phyloP scores from a whole-genome alignment of 2,329 filamentous ascomycete genomes.

The Lecanicillium sp. region DNA sequence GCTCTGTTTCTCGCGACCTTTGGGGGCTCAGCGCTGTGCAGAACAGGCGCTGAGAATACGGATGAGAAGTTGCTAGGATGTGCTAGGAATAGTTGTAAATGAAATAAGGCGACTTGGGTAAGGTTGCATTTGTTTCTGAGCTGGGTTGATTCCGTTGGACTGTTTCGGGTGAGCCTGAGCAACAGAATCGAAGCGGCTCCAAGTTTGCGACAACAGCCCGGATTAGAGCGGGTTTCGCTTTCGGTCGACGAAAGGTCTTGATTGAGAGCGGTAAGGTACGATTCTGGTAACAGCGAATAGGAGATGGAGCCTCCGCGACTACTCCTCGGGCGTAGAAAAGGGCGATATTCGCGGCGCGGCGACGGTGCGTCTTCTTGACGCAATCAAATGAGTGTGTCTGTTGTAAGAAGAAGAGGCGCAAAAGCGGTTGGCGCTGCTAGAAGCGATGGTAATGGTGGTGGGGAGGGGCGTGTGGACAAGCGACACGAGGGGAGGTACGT shows the following conservation, averaged over 20 bases:
- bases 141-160: too few species aligned
- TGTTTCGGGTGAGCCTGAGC: too few species aligned
- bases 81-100: conserved; percentile 15
- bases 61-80: too few species aligned
- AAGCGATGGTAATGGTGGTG: conserved; percentile 12
- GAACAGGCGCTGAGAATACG: conserved; percentile 15
- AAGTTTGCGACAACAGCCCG: too few species aligned
- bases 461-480: conserved; percentile 5
- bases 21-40: conserved; percentile 8
- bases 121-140: too few species aligned
- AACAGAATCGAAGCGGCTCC: too few species aligned
- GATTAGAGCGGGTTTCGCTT: too few species aligned
- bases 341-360: background rate
- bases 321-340: too few species aligned
- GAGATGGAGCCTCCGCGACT: too few species aligned
- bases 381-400: conserved; percentile 11
- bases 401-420: conserved; percentile 9
- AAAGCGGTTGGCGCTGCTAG: conserved; percentile 7
- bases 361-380: conserved; percentile 6
- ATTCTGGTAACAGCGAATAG: too few species aligned
- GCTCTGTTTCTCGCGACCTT: conserved; percentile 19
- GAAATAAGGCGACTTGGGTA: background rate
- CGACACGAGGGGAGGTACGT: conserved; percentile 9
- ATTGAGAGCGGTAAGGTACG: too few species aligned
- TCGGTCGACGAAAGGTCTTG: too few species aligned